These are phyloP conservation scores for Angomonas deanei DNA, from an alignment of 208 protist genomes.

Conservation along the genomic window DNA sequence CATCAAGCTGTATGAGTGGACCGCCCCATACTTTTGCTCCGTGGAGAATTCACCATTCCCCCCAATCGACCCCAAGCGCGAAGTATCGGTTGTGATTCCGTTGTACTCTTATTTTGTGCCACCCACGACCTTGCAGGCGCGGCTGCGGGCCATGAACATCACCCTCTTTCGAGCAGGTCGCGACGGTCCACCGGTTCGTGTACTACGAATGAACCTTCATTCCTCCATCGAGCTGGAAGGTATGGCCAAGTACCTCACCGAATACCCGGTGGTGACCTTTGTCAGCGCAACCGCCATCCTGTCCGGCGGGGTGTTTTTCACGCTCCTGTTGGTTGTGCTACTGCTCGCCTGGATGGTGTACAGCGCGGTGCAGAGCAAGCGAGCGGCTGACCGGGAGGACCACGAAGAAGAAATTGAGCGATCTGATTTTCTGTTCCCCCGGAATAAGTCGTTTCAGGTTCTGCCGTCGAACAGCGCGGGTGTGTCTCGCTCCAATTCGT, in stretches of 20 bases:
- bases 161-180: constrained; percentile 42
- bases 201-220: constrained; percentile 47
- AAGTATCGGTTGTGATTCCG: constrained; percentile 47
- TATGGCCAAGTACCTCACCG: constrained; percentile 37
- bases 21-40: constrained; percentile 12
- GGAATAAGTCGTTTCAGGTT: constrained; percentile 3
- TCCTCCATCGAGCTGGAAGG: constrained; percentile 51
- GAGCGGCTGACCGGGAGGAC: background rate
- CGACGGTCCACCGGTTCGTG: constrained; percentile 3
- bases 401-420: constrained; percentile 1
- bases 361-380: background rate
- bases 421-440: constrained; percentile 2
- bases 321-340: constrained; percentile 3
- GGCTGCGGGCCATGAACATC: constrained; percentile 74
- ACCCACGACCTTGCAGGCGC: constrained; percentile 39
- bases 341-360: constrained; percentile 6
- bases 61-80: constrained; percentile 21
- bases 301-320: constrained; percentile 6
- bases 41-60: constrained; percentile 30
- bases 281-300: constrained; percentile 17
- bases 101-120: constrained; percentile 68
- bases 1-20: constrained; percentile 15
- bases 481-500: background rate
- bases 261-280: constrained; percentile 47
- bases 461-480: background rate